Evolutionary conservation across 345 rosid genomes (phyloP).

Genomic region (Cardamine chenopodiifolia): DNA sequence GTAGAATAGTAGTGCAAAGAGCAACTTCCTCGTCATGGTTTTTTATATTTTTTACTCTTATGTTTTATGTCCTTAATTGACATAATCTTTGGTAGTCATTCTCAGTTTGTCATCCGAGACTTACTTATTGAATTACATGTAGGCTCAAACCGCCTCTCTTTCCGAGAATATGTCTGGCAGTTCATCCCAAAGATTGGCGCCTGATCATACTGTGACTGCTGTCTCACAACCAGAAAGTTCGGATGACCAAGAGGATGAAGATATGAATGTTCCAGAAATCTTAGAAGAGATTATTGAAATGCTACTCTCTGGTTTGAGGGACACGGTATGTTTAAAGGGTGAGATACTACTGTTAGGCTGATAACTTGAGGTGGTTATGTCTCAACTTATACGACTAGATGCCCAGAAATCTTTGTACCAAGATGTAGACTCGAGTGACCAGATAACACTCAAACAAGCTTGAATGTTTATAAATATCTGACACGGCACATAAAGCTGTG

Average conservation of each 20-base stretch:
- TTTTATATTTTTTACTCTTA: conserved; percentile 1
- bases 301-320: conserved; percentile 83
- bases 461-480: conserved; percentile 3
- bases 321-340: conserved; percentile 69
- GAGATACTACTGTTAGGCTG: conserved; percentile 40
- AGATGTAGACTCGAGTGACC: conserved; percentile 11
- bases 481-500: conserved; percentile 1
- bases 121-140: conserved; percentile 36
- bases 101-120: conserved; percentile 21
- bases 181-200: conserved; percentile 48
- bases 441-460: neutral
- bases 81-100: conserved; percentile 23
- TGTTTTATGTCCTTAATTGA: neutral
- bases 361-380: conserved; percentile 10
- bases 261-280: conserved; percentile 83
- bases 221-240: conserved; percentile 43
- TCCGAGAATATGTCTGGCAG: conserved; percentile 57
- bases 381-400: conserved; percentile 23
- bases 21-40: conserved; percentile 21
- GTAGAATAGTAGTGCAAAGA: conserved; percentile 11
- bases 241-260: conserved; percentile 59
- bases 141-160: conserved; percentile 69
- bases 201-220: conserved; percentile 39
- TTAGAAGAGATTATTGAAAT: conserved; percentile 90
- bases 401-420: conserved; percentile 1